phyloP scores from a whole-genome alignment of 139 green algal species.

The Penium margaritaceum region DNA sequence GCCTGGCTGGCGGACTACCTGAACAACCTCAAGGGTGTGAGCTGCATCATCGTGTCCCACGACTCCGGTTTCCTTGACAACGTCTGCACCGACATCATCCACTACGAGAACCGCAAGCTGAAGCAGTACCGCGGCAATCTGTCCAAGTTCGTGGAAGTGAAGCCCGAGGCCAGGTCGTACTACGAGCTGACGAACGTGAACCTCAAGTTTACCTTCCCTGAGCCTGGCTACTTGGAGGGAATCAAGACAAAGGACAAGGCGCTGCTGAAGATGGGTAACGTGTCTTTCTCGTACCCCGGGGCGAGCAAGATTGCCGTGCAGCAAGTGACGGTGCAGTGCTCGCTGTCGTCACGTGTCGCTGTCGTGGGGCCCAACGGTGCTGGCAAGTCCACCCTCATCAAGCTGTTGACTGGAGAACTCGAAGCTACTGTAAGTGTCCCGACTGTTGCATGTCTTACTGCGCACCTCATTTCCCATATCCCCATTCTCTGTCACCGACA shows the following conservation, averaged over 20 bases:
- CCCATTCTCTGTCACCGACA: no score
- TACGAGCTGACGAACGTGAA: slow-evolving; percentile 62
- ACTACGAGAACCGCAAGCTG: slow-evolving; percentile 66
- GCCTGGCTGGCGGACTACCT: slow-evolving; percentile 66
- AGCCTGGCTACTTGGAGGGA: slow-evolving; percentile 83
- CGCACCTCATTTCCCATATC: no score
- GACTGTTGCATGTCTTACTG: no score
- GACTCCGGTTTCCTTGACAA: slow-evolving; percentile 68
- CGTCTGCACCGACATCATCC: slow-evolving; percentile 69
- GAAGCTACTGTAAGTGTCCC: slow-evolving; percentile 58
- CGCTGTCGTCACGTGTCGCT: slow-evolving; percentile 72
- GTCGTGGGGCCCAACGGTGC: slow-evolving; percentile 77
- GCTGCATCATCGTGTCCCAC: slow-evolving; percentile 65
- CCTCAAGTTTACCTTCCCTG: slow-evolving; percentile 71
- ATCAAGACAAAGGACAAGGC: slow-evolving; percentile 88
- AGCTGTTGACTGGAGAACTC: slow-evolving; percentile 74
- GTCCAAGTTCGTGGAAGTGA: slow-evolving; percentile 73
- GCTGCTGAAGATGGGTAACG: slow-evolving; percentile 76
- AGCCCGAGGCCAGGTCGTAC: slow-evolving; percentile 76
- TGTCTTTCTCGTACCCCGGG: slow-evolving; percentile 72
- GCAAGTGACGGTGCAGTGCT: slow-evolving; percentile 52
- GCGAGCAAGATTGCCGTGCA: slow-evolving; percentile 59
- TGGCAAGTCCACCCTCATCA: slow-evolving; percentile 89
- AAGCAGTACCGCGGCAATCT: slow-evolving; percentile 75
- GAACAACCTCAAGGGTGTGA: slow-evolving; percentile 44